A percentile compares a stretch with the other conserved stretches of the same genome.
Evolutionary conservation across 2,329 filamentous ascomycete genomes (phyloP).

Genomic region (Dothistroma septosporum): DNA sequence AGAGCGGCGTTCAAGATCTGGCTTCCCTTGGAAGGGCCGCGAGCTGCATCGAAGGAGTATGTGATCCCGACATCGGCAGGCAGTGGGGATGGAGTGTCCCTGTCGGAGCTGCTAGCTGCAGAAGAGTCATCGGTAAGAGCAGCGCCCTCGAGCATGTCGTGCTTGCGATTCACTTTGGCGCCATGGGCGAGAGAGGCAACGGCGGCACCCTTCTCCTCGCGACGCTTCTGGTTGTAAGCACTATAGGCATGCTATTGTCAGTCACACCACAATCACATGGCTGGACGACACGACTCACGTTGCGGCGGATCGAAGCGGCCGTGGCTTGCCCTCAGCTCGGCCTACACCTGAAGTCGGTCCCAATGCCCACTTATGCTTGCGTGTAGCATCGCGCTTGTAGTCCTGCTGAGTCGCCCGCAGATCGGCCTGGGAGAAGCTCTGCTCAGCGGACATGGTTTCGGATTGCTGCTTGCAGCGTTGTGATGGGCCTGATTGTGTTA

Average conservation of each 20-base stretch:
- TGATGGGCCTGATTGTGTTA: conserved; percentile 4
- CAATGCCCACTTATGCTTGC: conserved; percentile 50
- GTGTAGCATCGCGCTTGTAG: conserved; percentile 49
- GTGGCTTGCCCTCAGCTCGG: conserved; percentile 31
- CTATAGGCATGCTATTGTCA: conserved; percentile 13
- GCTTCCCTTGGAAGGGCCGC: conserved; percentile 51
- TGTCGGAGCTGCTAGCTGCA: conserved; percentile 43
- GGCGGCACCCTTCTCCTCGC: conserved; percentile 25
- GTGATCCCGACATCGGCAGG: conserved; percentile 47
- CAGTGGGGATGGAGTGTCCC: conserved; percentile 42
- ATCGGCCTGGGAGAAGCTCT: conserved; percentile 48
- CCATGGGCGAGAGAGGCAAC: conserved; percentile 28
- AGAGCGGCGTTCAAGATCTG: conserved; percentile 56
- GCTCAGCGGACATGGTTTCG: conserved; percentile 43
- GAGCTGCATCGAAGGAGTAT: conserved; percentile 52
- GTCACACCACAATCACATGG: not conserved
- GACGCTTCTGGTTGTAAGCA: conserved; percentile 28
- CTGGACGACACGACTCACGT: conserved; percentile 25
- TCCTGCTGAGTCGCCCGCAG: conserved; percentile 53
- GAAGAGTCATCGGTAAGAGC: conserved; percentile 37
- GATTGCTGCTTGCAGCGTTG: conserved; percentile 7
- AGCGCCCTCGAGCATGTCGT: conserved; percentile 41
- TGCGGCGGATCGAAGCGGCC: conserved; percentile 33
- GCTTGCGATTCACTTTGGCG: conserved; percentile 38
- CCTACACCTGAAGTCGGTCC: conserved; percentile 34